Evolutionary conservation across 2,329 filamentous ascomycete species (phyloP), one percentile per base, ranked within the genome.

Genomic region (Xylariales sp.): DNA sequence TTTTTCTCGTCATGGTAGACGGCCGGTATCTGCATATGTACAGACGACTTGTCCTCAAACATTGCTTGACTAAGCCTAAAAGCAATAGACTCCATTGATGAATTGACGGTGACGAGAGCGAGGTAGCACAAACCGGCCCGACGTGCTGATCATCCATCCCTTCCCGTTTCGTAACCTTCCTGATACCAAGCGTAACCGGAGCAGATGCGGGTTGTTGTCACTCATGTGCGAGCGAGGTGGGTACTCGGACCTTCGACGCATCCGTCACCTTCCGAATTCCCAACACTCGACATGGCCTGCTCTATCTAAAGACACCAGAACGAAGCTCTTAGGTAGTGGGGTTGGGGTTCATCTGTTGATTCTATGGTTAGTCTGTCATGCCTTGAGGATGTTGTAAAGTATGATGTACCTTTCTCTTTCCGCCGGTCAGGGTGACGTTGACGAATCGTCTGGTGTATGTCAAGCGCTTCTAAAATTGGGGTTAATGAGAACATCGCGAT

Each of bases 371-470:
- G 4, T n/a, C 18, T 39, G 16, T n/a, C 10, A 16, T 4, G 16
- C 5, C n/a, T 32, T 32, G 10, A 3, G 6, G 5, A 15, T 25
- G 3, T 12, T 5, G 15, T 24, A 5, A 11, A 14, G 38, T 27
- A 27, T 27, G 8, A n/a, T 74, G 65, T 71, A 93, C 88, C 88
- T 96, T 96, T 73, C 91, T 81, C 90, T 97, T 97, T 76, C 91
- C 91, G 71, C 89, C 90, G 56, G 90, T 94, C 74, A 95, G 80
- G 64, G 88, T 93, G 67, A 97, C 89, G 76, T 97, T 96, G 60
- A 97, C 90, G 78, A 97, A 97, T 64, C 91, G 89, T 70, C 91
- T 86, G 61, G 88, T 95, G 82, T 96, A 96, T 70, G 81, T 83
- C 69, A 94, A 83, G 65, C 91, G 83, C 89, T 97, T 97, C 77